Conservation (phyloP, 306 rosid species). For the Styphnolobium japonicum region DNA sequence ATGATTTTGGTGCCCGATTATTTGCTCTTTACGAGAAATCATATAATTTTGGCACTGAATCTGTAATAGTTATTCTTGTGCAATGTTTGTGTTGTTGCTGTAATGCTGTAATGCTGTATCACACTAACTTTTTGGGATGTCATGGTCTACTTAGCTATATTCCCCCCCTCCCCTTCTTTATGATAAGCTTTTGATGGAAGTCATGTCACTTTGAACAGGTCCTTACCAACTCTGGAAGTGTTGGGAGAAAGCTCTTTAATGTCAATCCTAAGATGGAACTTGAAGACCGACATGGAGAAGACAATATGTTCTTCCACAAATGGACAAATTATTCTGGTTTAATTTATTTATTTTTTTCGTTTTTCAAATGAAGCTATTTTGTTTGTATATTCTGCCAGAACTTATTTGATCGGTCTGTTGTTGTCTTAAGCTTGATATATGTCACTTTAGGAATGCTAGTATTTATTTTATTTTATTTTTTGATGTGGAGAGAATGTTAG, state of each 20-base stretch:
- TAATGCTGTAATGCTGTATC: too few relatives aligned
- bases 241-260: constrained; percentile 59
- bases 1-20: background rate
- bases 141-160: constrained; percentile 17
- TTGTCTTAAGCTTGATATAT: background rate
- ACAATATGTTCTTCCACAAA: constrained; percentile 62
- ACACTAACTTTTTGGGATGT: background rate
- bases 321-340: constrained; percentile 80
- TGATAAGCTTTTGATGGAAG: background rate
- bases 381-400: constrained; percentile 1
- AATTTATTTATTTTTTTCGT: constrained; percentile 28
- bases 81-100: background rate
- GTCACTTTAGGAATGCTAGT: background rate
- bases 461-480: background rate
- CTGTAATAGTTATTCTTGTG: constrained; percentile 5
- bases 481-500: background rate
- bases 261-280: constrained; percentile 77
- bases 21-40: background rate
- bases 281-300: constrained; percentile 62
- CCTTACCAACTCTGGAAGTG: constrained; percentile 72
- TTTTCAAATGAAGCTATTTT: constrained; percentile 12
- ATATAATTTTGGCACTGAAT: constrained; percentile 7
- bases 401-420: constrained; percentile 9
- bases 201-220: constrained; percentile 50
- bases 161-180: background rate